phyloP scores from a whole-genome alignment of 2,329 filamentous ascomycete genomes.

The Cercospora sp. region DNA sequence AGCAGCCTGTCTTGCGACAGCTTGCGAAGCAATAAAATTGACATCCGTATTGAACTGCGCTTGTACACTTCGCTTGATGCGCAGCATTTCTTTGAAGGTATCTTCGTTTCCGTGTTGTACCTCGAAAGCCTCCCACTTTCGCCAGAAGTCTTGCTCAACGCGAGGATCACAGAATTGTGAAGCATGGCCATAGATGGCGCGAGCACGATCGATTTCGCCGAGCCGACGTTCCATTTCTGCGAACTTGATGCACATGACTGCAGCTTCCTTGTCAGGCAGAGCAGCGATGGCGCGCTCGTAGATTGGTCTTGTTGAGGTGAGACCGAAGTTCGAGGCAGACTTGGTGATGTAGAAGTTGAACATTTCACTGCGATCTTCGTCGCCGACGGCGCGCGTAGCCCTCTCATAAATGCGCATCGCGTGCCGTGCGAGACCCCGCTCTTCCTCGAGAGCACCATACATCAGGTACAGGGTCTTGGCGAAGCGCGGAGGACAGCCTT shows the following conservation, averaged over 20 bases:
- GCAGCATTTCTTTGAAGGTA: constrained; percentile 98
- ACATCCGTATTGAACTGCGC: constrained; percentile 99
- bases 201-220: constrained; percentile 89
- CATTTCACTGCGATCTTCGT: constrained; percentile 94
- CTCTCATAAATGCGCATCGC: constrained; percentile 99
- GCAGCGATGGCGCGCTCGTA: constrained; percentile 94
- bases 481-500: constrained; percentile 92
- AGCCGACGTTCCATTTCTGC: constrained; percentile 92
- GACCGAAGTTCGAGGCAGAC: constrained; percentile 94
- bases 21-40: constrained; percentile 96
- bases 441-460: constrained; percentile 97
- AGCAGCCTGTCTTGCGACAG: constrained; percentile 71
- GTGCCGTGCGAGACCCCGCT: constrained; percentile 87
- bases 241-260: constrained; percentile 98
- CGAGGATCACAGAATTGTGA: constrained; percentile 97
- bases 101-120: constrained; percentile 98
- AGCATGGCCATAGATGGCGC: constrained; percentile 93
- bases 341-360: constrained; percentile 99
- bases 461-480: constrained; percentile 95
- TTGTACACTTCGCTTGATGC: constrained; percentile 95
- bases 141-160: constrained; percentile 87
- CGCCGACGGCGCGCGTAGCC: constrained; percentile 88
- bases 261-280: constrained; percentile 88
- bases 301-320: constrained; percentile 90
- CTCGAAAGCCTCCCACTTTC: constrained; percentile 95